Evolutionary conservation across 2,329 filamentous ascomycete species (phyloP).

Genomic region (Davidsoniella virescens): DNA sequence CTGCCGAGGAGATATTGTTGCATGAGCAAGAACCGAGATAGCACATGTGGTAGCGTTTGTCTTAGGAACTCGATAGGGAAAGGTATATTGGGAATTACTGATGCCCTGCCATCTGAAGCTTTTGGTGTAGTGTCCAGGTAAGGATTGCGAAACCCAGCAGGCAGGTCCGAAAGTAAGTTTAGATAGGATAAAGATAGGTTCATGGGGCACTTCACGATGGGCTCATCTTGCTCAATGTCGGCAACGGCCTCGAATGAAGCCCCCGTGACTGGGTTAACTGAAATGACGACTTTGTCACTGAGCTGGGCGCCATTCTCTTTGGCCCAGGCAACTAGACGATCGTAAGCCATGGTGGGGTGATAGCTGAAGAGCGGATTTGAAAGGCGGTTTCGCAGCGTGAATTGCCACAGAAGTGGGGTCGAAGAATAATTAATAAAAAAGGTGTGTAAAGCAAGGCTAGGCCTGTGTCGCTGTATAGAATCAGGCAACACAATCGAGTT

Average conservation of each 20-base stretch:
- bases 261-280: constrained; percentile 32
- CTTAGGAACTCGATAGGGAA: constrained; percentile 37
- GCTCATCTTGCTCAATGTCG: constrained; percentile 21
- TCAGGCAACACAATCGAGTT: too few species aligned
- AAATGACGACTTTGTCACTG: constrained; percentile 36
- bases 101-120: not conserved
- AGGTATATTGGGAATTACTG: constrained; percentile 9
- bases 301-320: constrained; percentile 28
- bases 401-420: too few species aligned
- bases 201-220: constrained; percentile 37
- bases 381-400: too few species aligned
- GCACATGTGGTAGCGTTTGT: constrained; percentile 37
- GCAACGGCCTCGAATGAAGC: constrained; percentile 37
- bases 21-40: constrained; percentile 52
- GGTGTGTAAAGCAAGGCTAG: too few species aligned
- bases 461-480: too few species aligned
- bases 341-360: not conserved
- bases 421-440: too few species aligned
- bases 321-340: constrained; percentile 32
- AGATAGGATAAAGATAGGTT: constrained; percentile 40
- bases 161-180: constrained; percentile 28
- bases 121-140: not conserved
- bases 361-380: too few species aligned
- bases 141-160: constrained; percentile 14
- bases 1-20: constrained; percentile 45